These are phyloP conservation scores for Malus fusca DNA, from an alignment of 306 rosid species.

Conservation along the genomic window DNA sequence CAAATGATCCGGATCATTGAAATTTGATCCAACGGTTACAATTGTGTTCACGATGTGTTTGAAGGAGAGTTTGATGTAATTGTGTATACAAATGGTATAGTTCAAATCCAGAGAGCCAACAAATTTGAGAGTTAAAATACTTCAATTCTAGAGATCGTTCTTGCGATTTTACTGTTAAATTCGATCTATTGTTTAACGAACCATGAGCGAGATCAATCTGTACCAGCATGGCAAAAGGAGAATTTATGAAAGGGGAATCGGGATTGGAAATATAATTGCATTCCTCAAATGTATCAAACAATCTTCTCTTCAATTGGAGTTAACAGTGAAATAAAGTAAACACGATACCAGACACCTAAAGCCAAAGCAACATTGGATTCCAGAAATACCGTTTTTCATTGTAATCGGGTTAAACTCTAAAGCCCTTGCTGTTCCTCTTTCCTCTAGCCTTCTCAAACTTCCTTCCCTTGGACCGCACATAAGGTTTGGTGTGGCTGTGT, in stretches of 20 bases:
- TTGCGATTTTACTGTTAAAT: too few relatives aligned
- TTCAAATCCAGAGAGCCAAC: too few relatives aligned
- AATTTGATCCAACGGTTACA: too few relatives aligned
- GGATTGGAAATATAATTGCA: neutral
- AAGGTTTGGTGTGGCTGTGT: conserved; percentile 59
- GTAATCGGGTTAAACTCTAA: conserved; percentile 33
- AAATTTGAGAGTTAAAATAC: too few relatives aligned
- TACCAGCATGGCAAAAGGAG: neutral
- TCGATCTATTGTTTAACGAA: neutral
- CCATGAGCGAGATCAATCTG: neutral
- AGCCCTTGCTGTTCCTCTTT: conserved; percentile 53
- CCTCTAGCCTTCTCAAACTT: conserved; percentile 57
- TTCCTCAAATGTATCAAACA: neutral
- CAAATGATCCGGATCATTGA: too few relatives aligned
- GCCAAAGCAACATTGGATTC: conserved; percentile 18
- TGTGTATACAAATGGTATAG: neutral
- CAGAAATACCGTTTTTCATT: conserved; percentile 9
- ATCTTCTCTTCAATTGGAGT: neutral
- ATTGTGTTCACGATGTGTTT: too few relatives aligned
- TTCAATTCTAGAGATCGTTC: too few relatives aligned
- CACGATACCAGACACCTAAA: neutral
- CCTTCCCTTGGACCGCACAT: conserved; percentile 40
- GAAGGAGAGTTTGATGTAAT: neutral
- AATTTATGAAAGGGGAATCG: neutral
- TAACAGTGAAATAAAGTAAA: neutral